Conservation (phyloP, 208 protist genomes). For the Leishmania major region DNA sequence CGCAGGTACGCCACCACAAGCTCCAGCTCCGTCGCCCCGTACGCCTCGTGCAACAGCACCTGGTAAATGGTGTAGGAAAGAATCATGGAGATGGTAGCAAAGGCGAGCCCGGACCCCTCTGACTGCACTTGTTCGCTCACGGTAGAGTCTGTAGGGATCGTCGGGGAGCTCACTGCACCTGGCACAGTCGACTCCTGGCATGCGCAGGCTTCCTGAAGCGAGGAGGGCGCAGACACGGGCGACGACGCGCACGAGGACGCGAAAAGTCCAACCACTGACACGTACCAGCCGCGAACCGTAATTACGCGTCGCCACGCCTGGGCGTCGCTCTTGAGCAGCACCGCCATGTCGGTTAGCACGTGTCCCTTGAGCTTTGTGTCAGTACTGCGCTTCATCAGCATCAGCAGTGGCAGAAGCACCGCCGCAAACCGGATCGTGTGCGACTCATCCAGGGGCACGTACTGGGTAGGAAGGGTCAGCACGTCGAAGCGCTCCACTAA, state of each 20-base stretch:
- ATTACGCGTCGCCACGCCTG: constrained; percentile 67
- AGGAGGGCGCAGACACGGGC: not conserved
- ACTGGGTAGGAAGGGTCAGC: constrained; percentile 29
- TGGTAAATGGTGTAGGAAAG: constrained; percentile 65
- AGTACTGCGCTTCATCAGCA: constrained; percentile 53
- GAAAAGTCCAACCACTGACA: constrained; percentile 58
- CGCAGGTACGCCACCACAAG: constrained; percentile 60
- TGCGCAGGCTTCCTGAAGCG: not conserved
- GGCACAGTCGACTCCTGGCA: not conserved
- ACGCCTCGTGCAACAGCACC: constrained; percentile 61
- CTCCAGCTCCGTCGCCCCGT: constrained; percentile 71
- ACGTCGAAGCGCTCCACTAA: constrained; percentile 71
- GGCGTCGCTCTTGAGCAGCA: constrained; percentile 57
- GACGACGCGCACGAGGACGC: constrained; percentile 2
- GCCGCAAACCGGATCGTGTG: constrained; percentile 55
- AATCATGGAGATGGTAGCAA: constrained; percentile 45
- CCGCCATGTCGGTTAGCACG: constrained; percentile 56
- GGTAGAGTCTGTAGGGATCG: not conserved
- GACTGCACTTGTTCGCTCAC: not conserved
- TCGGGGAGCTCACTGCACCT: not conserved
- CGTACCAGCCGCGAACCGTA: constrained; percentile 70
- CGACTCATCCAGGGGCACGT: constrained; percentile 35
- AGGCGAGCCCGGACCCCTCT: constrained; percentile 12
- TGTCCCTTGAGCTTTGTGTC: constrained; percentile 45
- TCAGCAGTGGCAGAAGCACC: constrained; percentile 57